These are phyloP conservation scores for Iberis pinnata DNA, from an alignment of 345 rosid species.

Conservation along the genomic window DNA sequence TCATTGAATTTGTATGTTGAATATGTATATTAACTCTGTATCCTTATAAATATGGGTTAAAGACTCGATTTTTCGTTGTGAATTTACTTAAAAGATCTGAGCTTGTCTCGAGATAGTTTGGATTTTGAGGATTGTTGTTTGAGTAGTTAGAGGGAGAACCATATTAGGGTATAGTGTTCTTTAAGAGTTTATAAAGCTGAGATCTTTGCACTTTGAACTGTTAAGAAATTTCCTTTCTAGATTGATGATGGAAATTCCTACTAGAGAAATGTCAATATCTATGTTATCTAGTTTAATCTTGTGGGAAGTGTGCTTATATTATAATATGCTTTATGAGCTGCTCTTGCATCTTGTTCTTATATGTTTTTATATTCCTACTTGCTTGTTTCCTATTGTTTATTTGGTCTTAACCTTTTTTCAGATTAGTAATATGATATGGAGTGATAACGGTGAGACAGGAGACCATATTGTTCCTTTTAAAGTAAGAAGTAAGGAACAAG, in stretches of 20 bases:
- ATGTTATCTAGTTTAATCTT: background rate
- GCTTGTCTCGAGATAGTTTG: conserved; percentile 1
- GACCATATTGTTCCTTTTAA: conserved; percentile 78
- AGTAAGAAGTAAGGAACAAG: conserved; percentile 45
- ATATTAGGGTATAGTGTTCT: background rate
- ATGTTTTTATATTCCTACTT: background rate
- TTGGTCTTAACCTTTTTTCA: conserved; percentile 28
- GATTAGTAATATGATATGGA: conserved; percentile 88
- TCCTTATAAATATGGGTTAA: too few species aligned
- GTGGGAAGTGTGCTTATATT: background rate
- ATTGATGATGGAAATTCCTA: too few species aligned
- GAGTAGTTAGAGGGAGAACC: background rate
- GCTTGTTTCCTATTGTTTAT: conserved; percentile 10
- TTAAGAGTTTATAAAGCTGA: background rate
- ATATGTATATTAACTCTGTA: too few species aligned
- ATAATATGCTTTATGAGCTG: background rate
- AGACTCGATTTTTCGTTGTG: too few species aligned
- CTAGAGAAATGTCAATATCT: background rate
- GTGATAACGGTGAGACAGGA: conserved; percentile 54
- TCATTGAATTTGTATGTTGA: too few species aligned
- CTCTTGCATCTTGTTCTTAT: background rate
- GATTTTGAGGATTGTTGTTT: background rate
- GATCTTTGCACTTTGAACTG: background rate
- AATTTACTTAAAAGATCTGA: conserved; percentile 1
- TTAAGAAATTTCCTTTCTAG: background rate